These are phyloP conservation scores for Wickerhamomyces alni DNA, from an alignment of 805 yeast species.

Conservation along the genomic window DNA sequence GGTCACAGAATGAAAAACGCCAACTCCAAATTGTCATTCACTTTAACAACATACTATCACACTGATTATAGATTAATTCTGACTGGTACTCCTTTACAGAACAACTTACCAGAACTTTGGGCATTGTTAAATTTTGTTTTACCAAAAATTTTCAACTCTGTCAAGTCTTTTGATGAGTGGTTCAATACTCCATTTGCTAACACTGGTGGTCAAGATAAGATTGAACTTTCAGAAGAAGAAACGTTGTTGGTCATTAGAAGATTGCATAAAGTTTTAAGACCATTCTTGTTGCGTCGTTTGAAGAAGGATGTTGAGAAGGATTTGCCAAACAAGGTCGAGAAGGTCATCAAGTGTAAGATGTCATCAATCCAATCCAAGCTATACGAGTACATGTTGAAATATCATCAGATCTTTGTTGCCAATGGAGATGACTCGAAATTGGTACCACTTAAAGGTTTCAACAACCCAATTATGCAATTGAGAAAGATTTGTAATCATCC, in stretches of 20 bases:
- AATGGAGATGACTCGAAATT: slow-evolving; percentile 49
- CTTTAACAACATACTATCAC: slow-evolving; percentile 65
- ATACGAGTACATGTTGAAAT: slow-evolving; percentile 74
- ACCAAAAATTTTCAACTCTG: slow-evolving; percentile 82
- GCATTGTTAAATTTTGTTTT: slow-evolving; percentile 75
- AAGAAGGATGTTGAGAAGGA: slow-evolving; percentile 86
- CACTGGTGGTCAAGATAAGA: slow-evolving; percentile 75
- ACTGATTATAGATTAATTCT: slow-evolving; percentile 74
- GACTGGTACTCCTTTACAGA: slow-evolving; percentile 86
- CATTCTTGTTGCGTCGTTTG: slow-evolving; percentile 76
- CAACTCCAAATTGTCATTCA: slow-evolving; percentile 63
- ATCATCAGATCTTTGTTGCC: slow-evolving; percentile 63
- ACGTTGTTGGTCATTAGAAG: slow-evolving; percentile 74
- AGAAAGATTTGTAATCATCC: slow-evolving; percentile 87
- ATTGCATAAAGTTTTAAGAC: slow-evolving; percentile 81
- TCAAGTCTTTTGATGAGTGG: slow-evolving; percentile 85
- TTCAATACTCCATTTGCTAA: slow-evolving; percentile 85
- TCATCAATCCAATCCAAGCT: slow-evolving; percentile 65
- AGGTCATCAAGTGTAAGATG: slow-evolving; percentile 72
- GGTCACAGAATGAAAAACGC: slow-evolving; percentile 87
- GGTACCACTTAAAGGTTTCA: slow-evolving; percentile 64
- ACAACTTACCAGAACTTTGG: slow-evolving; percentile 82
- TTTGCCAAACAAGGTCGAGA: slow-evolving; percentile 78
- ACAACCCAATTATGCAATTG: slow-evolving; percentile 80
- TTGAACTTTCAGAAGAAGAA: slow-evolving; percentile 83